These are phyloP conservation scores for Pseudocercospora crystallina DNA, from an alignment of 2,329 filamentous ascomycete species.

Conservation along the genomic window DNA sequence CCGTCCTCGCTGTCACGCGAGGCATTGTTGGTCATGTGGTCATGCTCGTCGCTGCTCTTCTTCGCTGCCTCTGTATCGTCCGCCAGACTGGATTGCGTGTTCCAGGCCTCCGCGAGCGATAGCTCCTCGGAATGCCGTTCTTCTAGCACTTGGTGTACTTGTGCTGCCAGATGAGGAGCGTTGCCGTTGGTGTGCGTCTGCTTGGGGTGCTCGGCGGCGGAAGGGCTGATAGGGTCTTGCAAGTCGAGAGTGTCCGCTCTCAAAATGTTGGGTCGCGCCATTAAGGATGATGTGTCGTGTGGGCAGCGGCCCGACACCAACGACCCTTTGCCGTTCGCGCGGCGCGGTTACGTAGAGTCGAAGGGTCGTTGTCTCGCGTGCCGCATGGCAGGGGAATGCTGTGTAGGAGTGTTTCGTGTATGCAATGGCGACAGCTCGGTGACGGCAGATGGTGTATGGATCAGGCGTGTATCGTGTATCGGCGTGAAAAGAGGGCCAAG, in stretches of 20 bases:
- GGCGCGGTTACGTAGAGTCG: no score
- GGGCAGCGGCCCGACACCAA: neutral
- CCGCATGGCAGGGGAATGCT: no score
- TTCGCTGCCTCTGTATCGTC: slow-evolving; percentile 54
- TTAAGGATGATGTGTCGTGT: neutral
- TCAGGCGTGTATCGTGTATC: no score
- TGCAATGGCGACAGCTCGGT: no score
- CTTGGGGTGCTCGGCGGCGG: slow-evolving; percentile 75
- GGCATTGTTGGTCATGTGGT: slow-evolving; percentile 45
- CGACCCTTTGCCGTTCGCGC: no score
- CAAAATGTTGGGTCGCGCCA: slow-evolving; percentile 27
- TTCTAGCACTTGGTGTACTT: slow-evolving; percentile 75
- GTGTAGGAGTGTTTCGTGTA: no score
- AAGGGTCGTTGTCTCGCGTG: neutral
- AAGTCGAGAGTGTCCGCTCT: slow-evolving; percentile 86
- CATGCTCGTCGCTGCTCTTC: slow-evolving; percentile 45
- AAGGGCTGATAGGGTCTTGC: slow-evolving; percentile 78
- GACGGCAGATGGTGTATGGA: no score
- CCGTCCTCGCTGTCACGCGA: slow-evolving; percentile 30
- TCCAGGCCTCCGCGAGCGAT: slow-evolving; percentile 58
- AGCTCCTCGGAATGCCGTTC: slow-evolving; percentile 72
- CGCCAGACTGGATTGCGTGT: slow-evolving; percentile 37
- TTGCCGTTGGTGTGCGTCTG: slow-evolving; percentile 56
- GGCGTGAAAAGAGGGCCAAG: no score
- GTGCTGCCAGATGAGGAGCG: slow-evolving; percentile 81